phyloP scores from a whole-genome alignment of 768 basidiomycete species.

The Scleroderma bovista region DNA sequence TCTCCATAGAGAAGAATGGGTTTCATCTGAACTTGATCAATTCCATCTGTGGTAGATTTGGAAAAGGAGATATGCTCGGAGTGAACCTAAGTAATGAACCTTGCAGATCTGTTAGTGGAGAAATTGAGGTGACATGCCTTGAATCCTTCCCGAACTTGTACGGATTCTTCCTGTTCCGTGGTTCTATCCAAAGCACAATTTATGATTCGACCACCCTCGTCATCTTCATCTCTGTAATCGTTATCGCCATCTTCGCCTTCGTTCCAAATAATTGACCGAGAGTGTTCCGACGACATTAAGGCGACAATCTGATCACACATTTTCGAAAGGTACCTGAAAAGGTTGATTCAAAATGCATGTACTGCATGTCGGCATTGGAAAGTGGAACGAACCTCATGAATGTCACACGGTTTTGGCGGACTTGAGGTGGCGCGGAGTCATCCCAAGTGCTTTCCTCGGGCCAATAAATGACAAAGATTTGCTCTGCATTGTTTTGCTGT shows the following conservation, averaged over 20 bases:
- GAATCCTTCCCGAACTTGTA: conserved; percentile 40
- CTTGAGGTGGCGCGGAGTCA: conserved; percentile 39
- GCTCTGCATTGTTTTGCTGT: conserved; percentile 8
- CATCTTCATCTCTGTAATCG: background rate
- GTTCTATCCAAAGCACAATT: conserved; percentile 18
- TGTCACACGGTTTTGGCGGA: conserved; percentile 48
- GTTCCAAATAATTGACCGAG: conserved; percentile 40
- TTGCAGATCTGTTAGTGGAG: background rate
- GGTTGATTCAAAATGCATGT: background rate
- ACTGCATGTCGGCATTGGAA: background rate
- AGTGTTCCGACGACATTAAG: conserved; percentile 46
- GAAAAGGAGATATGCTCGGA: conserved; percentile 10
- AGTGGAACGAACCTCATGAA: conserved; percentile 49
- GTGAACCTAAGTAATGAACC: conserved; percentile 1
- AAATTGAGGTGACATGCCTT: conserved; percentile 26
- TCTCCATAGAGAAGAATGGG: conserved; percentile 37
- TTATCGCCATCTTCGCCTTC: conserved; percentile 22
- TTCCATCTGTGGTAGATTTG: conserved; percentile 4
- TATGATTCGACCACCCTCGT: background rate
- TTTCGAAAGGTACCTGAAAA: conserved; percentile 53
- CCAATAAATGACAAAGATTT: conserved; percentile 53
- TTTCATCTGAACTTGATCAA: conserved; percentile 5
- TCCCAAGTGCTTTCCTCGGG: conserved; percentile 57
- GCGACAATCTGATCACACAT: conserved; percentile 51
- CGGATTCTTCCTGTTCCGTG: conserved; percentile 49